Evolutionary conservation across 345 rosid species (phyloP).

Genomic region (Eucalyptus coolabah): DNA sequence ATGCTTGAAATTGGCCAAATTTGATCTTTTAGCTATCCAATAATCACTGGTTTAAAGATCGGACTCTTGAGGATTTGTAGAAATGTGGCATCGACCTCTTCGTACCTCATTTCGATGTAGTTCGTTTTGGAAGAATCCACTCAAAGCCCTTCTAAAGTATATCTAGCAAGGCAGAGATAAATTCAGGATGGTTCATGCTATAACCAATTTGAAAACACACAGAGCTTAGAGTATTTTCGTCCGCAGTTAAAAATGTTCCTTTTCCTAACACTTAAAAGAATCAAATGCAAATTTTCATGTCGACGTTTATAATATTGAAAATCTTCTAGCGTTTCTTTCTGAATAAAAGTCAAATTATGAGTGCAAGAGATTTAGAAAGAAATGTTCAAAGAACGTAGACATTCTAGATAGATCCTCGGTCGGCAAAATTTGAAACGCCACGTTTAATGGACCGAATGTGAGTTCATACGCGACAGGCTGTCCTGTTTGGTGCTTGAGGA

Average conservation of each 20-base stretch:
- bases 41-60: neutral
- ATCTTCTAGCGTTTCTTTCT: neutral
- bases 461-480: neutral
- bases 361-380: neutral
- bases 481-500: neutral
- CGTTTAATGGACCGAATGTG: neutral
- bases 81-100: neutral
- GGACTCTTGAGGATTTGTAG: neutral
- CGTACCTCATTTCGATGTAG: neutral
- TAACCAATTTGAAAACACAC: neutral
- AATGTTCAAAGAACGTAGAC: neutral
- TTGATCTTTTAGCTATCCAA: neutral
- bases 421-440: neutral
- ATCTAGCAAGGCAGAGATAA: neutral
- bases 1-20: neutral
- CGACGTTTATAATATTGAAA: neutral
- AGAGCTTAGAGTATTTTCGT: neutral
- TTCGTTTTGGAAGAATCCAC: neutral
- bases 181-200: neutral
- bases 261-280: neutral
- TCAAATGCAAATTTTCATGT: neutral
- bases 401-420: neutral
- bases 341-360: neutral
- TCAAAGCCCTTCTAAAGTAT: neutral
- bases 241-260: neutral